phyloP scores from a whole-genome alignment of 306 rosid genomes.

The Senna tora region DNA sequence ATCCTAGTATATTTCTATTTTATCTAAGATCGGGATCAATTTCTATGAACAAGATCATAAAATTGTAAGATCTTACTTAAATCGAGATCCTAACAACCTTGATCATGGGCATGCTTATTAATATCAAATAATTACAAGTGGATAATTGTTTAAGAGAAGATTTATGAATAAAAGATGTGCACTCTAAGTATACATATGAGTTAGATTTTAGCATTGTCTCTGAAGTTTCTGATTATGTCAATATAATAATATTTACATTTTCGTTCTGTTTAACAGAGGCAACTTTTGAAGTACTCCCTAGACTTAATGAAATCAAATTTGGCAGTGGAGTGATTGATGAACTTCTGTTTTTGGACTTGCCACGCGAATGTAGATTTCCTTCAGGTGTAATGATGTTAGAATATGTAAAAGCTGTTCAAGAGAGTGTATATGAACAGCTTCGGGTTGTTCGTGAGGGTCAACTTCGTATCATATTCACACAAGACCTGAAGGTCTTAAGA shows the following conservation, averaged over 20 bases:
- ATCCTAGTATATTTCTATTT: no score
- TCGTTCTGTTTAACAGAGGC: slow-evolving; percentile 71
- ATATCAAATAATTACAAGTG: neutral
- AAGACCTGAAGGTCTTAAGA: slow-evolving; percentile 74
- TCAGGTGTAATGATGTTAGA: slow-evolving; percentile 89
- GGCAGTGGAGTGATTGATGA: slow-evolving; percentile 95
- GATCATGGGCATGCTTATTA: neutral
- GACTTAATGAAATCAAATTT: slow-evolving; percentile 92
- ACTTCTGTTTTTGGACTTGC: slow-evolving; percentile 81
- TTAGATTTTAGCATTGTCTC: neutral
- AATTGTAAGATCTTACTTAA: no score
- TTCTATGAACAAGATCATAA: no score
- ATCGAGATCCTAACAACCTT: no score
- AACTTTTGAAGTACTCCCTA: slow-evolving; percentile 87
- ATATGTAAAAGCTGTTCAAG: slow-evolving; percentile 91
- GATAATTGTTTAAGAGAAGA: neutral
- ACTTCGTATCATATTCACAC: slow-evolving; percentile 82
- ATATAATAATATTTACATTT: slow-evolving; percentile 31
- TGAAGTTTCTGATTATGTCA: slow-evolving; percentile 15
- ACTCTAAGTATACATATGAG: neutral
- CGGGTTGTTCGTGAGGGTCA: slow-evolving; percentile 98
- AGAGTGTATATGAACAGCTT: slow-evolving; percentile 95
- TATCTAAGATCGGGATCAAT: no score
- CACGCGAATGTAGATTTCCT: slow-evolving; percentile 71
- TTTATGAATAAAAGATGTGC: neutral